These are phyloP conservation scores for Artemisia tridentata DNA, from an alignment of 129 eudicot species.

Conservation along the genomic window DNA sequence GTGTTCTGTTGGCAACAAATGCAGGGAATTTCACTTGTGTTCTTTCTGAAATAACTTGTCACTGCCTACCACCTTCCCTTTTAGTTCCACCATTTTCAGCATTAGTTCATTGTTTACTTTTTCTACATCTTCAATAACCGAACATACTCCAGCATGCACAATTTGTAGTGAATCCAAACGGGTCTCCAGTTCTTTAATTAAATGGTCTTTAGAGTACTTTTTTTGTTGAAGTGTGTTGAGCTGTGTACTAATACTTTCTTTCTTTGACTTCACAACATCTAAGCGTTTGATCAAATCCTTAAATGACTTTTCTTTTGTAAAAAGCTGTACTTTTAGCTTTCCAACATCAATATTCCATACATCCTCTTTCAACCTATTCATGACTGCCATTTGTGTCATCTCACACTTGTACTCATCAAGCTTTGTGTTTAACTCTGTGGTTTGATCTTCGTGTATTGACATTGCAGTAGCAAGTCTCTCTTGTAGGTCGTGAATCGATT, in stretches of 20 bases:
- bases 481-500: no score
- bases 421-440: slow-evolving; percentile 42
- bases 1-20: no score
- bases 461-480: no score
- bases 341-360: slow-evolving; percentile 38
- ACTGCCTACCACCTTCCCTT: no score
- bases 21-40: no score
- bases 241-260: slow-evolving; percentile 47
- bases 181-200: slow-evolving; percentile 42
- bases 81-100: no score
- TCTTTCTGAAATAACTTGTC: no score
- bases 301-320: slow-evolving; percentile 21
- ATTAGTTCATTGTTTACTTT: no score
- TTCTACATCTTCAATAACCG: no score
- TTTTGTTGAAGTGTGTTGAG: slow-evolving; percentile 52
- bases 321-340: slow-evolving; percentile 31
- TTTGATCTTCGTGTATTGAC: no score
- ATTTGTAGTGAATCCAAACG: slow-evolving; percentile 26
- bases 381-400: slow-evolving; percentile 33
- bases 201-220: slow-evolving; percentile 25
- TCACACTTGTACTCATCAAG: slow-evolving; percentile 27
- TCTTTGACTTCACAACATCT: slow-evolving; percentile 49
- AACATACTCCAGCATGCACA: no score
- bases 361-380: slow-evolving; percentile 33
- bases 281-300: slow-evolving; percentile 19